Evolutionary conservation across 352 stramenopile species (phyloP), one percentile per base, ranked within the genome.

Genomic region (Globisporangium spiculum): DNA sequence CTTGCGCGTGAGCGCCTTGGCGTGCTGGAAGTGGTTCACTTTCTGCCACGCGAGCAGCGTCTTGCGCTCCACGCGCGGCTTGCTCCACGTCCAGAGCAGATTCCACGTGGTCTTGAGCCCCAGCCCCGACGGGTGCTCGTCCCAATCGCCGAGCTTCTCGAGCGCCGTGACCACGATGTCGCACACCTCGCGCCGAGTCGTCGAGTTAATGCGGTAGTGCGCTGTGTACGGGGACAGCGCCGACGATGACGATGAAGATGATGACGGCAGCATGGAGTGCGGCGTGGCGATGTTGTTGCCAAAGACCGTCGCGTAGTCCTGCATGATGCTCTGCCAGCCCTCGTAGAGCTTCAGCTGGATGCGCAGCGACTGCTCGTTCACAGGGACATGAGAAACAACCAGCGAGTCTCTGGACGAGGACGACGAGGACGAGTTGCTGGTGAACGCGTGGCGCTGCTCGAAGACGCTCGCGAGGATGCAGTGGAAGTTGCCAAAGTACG

Each of bases 21-120:
- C 91, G 53, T 96, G 75, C 53, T 93, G 79, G 73, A 98, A 98
- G 71, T 98, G 91, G 74, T 98, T 99, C 32, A 99, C 92, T 52
- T 94, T 93, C 72, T 99, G 96, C 88, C 93, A 98, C 18, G 73
- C 70, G 5, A 98, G 77, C 36, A 99, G 74, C 55, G 83, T 88
- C 59, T 91, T 85, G 46, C 85, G 83, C 63, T 93, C 81, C 2
- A 93, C 85, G n/a, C 79, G 85, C 1, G 90, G 88, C 65, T 96
- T 95, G 65, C 82, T 92, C 90, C 90, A 97, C 22, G 90, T 97
- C 92, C 92, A 98, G 20, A 98, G 72, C 41, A 98, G 65, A 62
- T 98, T 97, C 92, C 92, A 98, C 57, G 91, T 91, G 8, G 84
- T 94, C 64, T 94, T 94, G n/a, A 96, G 75, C 1, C 89, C 89